phyloP scores from a whole-genome alignment of 345 rosid genomes.

The Bruguiera gymnorhiza region DNA sequence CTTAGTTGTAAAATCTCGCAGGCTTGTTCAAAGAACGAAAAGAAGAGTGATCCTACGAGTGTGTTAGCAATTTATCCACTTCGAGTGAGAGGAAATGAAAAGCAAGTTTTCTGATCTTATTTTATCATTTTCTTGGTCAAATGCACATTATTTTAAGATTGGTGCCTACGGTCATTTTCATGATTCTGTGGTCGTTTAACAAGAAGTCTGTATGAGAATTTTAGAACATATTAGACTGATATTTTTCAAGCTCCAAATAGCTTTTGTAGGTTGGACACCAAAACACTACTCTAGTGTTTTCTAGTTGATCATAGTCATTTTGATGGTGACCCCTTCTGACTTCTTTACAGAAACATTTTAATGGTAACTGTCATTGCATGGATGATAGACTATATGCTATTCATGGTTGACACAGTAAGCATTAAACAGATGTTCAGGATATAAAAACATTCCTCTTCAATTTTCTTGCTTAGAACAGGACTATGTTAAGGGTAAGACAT shows the following conservation, averaged over 20 bases:
- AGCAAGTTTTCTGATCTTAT: background rate
- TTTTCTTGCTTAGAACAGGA: background rate
- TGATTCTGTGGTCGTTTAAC: background rate
- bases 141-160: background rate
- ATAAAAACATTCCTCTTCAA: background rate
- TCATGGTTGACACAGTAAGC: slow-evolving; percentile 1
- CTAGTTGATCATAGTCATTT: no score
- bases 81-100: background rate
- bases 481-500: no score
- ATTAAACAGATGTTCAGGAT: slow-evolving; percentile 6
- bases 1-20: no score
- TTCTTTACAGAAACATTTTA: no score
- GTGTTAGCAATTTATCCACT: background rate
- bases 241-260: slow-evolving; percentile 4
- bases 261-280: slow-evolving; percentile 4
- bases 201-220: background rate
- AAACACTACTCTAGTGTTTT: no score
- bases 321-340: no score
- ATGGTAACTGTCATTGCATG: no score
- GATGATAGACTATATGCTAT: no score
- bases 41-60: no score
- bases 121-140: background rate
- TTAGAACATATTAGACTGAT: background rate
- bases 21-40: background rate
- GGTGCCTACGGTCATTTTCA: background rate